Percentiles rank a stretch among this genome's conserved stretches.
Evolutionary conservation across 2,329 filamentous ascomycete species (phyloP).

Genomic region (Paecilomyces sp.): DNA sequence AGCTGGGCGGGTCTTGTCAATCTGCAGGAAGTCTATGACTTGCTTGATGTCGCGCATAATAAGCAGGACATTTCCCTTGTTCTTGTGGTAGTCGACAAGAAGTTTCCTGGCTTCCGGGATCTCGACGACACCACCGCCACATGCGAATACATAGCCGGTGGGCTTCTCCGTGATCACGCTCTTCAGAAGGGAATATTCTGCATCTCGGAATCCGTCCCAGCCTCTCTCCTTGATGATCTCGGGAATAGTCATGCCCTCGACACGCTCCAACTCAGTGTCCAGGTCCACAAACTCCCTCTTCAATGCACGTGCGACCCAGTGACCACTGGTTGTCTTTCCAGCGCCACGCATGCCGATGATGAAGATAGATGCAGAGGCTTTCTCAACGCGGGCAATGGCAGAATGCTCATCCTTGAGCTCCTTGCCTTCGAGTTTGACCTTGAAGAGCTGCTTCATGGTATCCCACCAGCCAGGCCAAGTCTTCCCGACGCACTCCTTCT

Average conservation of each 20-base stretch:
- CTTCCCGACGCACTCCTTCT: constrained; percentile 91
- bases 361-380: constrained; percentile 63
- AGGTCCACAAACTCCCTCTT: constrained; percentile 76
- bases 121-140: constrained; percentile 90
- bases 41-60: constrained; percentile 83
- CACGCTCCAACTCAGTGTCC: constrained; percentile 75
- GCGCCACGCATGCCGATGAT: constrained; percentile 97
- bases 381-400: constrained; percentile 31
- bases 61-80: constrained; percentile 75
- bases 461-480: constrained; percentile 99
- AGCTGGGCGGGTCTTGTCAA: constrained; percentile 84
- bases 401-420: constrained; percentile 45
- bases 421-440: constrained; percentile 66
- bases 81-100: constrained; percentile 64
- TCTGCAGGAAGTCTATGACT: constrained; percentile 79
- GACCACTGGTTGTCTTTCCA: constrained; percentile 88
- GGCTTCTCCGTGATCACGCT: constrained; percentile 68
- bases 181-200: constrained; percentile 68
- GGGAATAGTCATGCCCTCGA: constrained; percentile 69
- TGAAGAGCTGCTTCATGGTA: constrained; percentile 69
- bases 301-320: constrained; percentile 72
- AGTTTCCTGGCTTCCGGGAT: constrained; percentile 70
- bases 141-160: constrained; percentile 77
- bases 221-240: constrained; percentile 72
- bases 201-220: constrained; percentile 81